phyloP scores from a whole-genome alignment of 2,329 filamentous ascomycete species.

The Teratosphaeria epicoccoides region DNA sequence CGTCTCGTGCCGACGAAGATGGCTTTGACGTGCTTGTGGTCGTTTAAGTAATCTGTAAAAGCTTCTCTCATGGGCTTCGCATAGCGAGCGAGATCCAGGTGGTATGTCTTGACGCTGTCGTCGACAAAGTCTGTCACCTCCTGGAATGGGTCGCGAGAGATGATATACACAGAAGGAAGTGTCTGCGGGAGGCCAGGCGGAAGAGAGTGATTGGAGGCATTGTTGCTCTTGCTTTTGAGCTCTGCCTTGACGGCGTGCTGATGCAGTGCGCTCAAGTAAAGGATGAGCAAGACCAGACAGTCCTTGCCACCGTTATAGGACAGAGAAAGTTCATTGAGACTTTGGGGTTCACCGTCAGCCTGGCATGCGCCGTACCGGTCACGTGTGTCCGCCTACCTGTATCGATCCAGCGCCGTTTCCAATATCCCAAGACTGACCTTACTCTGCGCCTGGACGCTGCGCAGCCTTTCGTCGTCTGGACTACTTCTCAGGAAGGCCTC shows the following conservation, averaged over 20 bases:
- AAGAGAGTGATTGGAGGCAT: neutral
- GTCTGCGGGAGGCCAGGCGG: slow-evolving; percentile 31
- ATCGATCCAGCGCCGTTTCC: slow-evolving; percentile 61
- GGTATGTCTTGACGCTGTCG: slow-evolving; percentile 55
- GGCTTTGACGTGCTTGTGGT: slow-evolving; percentile 56
- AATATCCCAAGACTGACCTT: slow-evolving; percentile 62
- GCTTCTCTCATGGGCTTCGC: slow-evolving; percentile 69
- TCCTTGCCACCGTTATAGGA: slow-evolving; percentile 98
- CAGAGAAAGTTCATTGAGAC: slow-evolving; percentile 67
- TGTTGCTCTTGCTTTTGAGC: slow-evolving; percentile 12
- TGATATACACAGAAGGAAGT: slow-evolving; percentile 84
- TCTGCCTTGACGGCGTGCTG: slow-evolving; percentile 13
- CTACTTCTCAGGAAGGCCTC: slow-evolving; percentile 54
- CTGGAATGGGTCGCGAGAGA: slow-evolving; percentile 70
- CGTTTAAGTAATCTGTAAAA: slow-evolving; percentile 64
- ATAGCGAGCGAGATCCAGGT: slow-evolving; percentile 65
- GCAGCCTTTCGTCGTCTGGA: slow-evolving; percentile 46
- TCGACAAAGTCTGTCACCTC: slow-evolving; percentile 80
- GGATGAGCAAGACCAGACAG: slow-evolving; percentile 80
- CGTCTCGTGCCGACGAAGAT: slow-evolving; percentile 81
- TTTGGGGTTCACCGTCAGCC: slow-evolving; percentile 26
- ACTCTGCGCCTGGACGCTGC: slow-evolving; percentile 62
- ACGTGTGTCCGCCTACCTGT: slow-evolving; percentile 47
- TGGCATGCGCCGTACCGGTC: neutral
- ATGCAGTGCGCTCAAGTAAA: slow-evolving; percentile 62